phyloP scores from a whole-genome alignment of 768 basidiomycete genomes.

The Lactifluus piperatus region DNA sequence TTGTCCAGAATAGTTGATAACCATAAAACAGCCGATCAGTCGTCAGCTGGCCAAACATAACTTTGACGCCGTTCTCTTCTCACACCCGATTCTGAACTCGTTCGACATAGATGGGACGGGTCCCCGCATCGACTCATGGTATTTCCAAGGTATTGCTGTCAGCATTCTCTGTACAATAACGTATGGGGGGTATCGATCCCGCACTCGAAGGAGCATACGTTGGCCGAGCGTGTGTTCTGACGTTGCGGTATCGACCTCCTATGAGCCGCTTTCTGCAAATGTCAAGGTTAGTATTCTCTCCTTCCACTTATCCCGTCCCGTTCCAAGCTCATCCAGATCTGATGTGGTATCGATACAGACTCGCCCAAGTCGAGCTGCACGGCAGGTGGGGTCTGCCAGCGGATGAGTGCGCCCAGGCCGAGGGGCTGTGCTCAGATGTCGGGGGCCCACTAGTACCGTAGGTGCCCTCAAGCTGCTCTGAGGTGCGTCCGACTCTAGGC shows the following conservation, averaged over 20 bases:
- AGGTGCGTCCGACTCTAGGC: neutral
- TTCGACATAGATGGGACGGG: neutral
- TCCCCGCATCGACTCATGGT: neutral
- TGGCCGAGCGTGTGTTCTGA: constrained; percentile 4
- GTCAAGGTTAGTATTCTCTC: neutral
- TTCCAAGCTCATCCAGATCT: neutral
- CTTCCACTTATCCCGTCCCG: neutral
- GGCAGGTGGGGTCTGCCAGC: neutral
- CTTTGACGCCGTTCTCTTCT: no score
- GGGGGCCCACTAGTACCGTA: neutral
- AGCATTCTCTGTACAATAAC: neutral
- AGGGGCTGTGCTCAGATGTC: neutral
- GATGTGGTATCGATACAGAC: neutral
- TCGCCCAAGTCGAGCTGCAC: neutral
- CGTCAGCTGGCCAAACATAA: no score
- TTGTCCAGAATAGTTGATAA: neutral
- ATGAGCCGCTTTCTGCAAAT: neutral
- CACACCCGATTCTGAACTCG: neutral
- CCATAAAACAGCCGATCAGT: no score
- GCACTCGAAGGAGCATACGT: neutral
- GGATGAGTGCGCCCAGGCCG: neutral
- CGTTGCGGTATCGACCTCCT: neutral
- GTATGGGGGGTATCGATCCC: neutral
- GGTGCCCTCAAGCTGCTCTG: no score
- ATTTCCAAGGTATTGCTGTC: neutral